These are phyloP conservation scores for Syncephalastrum sp. DNA, from an alignment of 371 early-diverging fungal species.

Conservation along the genomic window DNA sequence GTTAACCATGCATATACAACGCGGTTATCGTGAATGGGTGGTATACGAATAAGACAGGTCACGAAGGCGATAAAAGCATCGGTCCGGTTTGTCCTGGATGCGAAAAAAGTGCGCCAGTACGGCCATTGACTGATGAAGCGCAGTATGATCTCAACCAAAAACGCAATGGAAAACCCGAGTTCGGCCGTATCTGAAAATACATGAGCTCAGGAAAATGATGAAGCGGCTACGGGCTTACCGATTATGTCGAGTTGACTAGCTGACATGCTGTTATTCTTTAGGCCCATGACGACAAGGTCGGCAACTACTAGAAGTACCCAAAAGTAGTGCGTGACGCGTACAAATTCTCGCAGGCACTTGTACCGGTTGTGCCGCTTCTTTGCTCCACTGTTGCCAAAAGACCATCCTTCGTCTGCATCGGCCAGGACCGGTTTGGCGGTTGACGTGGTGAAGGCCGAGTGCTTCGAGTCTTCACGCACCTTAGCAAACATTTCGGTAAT, in stretches of 20 bases:
- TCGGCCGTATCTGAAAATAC: conserved; percentile 39
- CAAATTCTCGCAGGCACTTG: conserved; percentile 15
- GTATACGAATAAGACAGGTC: conserved; percentile 55
- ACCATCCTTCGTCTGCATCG: conserved; percentile 48
- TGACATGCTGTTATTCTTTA: conserved; percentile 45
- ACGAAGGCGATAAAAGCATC: conserved; percentile 55
- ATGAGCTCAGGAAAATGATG: neutral
- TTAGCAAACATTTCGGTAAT: conserved; percentile 74
- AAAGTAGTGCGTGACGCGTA: conserved; percentile 38
- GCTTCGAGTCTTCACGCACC: conserved; percentile 66
- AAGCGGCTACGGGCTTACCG: conserved; percentile 17
- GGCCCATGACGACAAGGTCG: conserved; percentile 55
- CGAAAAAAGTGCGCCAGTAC: conserved; percentile 43
- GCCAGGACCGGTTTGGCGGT: conserved; percentile 44
- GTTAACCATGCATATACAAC: conserved; percentile 58
- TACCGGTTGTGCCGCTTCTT: conserved; percentile 19
- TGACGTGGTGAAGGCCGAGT: conserved; percentile 61
- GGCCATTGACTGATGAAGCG: conserved; percentile 42
- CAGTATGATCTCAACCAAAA: conserved; percentile 54
- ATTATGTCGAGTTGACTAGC: conserved; percentile 21
- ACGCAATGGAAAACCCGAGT: conserved; percentile 51
- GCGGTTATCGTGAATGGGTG: conserved; percentile 37
- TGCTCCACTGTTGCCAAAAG: conserved; percentile 19
- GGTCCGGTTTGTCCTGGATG: conserved; percentile 42
- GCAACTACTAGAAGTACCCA: conserved; percentile 52